These are phyloP conservation scores for Mallotus japonicus DNA, from an alignment of 441 rosid species.

Conservation along the genomic window DNA sequence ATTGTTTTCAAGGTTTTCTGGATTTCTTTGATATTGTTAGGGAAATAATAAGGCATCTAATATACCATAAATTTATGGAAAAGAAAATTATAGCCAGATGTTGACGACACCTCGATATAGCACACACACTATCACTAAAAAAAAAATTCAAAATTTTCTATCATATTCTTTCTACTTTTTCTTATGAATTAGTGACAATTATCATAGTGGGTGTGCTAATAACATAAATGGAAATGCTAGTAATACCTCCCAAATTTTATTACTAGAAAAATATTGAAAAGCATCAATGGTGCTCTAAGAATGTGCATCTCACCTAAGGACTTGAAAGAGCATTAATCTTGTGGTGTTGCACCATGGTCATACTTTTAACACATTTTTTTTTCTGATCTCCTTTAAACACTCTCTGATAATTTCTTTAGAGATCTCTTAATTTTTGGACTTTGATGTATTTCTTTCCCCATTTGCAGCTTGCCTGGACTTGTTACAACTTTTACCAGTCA, in stretches of 20 bases:
- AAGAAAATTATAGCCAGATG: no score
- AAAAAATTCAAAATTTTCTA: no score
- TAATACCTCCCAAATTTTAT: neutral
- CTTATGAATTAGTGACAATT: no score
- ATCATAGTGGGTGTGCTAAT: no score
- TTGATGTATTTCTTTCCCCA: constrained; percentile 12
- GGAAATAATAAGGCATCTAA: neutral
- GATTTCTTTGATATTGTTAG: neutral
- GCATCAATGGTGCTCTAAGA: neutral
- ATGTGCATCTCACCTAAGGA: neutral
- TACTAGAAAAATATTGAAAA: neutral
- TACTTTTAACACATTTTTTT: no score
- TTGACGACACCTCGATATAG: no score
- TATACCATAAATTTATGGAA: neutral
- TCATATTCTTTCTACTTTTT: no score
- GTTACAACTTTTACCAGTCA: constrained; percentile 88
- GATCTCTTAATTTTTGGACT: neutral
- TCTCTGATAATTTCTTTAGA: neutral
- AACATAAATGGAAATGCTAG: no score
- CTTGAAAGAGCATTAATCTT: neutral
- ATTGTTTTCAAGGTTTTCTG: neutral
- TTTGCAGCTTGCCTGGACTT: constrained; percentile 94
- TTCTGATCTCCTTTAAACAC: neutral
- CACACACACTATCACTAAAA: no score
- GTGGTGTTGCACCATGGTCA: neutral